phyloP scores from a whole-genome alignment of 2,329 filamentous ascomycete species.

The Fusarium napiforme region DNA sequence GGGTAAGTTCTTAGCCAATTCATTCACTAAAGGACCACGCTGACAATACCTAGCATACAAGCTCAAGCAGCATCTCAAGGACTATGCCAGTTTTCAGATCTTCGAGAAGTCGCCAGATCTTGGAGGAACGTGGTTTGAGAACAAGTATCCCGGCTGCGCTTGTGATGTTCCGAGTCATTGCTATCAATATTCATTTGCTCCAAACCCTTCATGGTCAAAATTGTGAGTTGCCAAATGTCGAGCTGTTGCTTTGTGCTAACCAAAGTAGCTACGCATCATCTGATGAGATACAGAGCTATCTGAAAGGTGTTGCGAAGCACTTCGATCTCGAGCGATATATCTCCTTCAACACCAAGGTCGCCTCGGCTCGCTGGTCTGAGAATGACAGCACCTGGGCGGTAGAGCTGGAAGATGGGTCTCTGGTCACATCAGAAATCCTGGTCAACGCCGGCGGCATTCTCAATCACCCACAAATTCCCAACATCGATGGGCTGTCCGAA shows the following conservation, averaged over 20 bases:
- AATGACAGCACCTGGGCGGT: not conserved
- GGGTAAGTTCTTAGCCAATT: not conserved
- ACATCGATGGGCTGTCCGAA: slow-evolving; percentile 56
- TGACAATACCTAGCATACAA: slow-evolving; percentile 44
- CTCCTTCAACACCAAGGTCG: not conserved
- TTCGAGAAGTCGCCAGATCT: slow-evolving; percentile 68
- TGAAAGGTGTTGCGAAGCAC: slow-evolving; percentile 60
- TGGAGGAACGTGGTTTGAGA: slow-evolving; percentile 69
- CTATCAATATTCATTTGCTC: slow-evolving; percentile 62
- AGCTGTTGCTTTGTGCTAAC: rapidly evolving
- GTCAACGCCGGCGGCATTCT: slow-evolving; percentile 60
- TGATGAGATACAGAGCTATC: slow-evolving; percentile 66
- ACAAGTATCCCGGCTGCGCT: slow-evolving; percentile 62
- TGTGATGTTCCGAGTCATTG: slow-evolving; percentile 65
- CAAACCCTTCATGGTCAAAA: slow-evolving; percentile 59
- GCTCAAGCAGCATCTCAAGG: slow-evolving; percentile 21
- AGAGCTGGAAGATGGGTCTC: not conserved
- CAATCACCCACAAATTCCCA: slow-evolving; percentile 64
- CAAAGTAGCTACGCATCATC: slow-evolving; percentile 56
- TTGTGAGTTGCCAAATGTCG: slow-evolving; percentile 45
- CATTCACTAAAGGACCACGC: rapidly evolving
- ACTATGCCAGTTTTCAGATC: slow-evolving; percentile 42
- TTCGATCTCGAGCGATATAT: slow-evolving; percentile 53
- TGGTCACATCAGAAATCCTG: slow-evolving; percentile 55
- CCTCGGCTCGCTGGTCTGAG: slow-evolving; percentile 52